Percentiles rank a stretch among this genome's conserved stretches.
phyloP scores from a whole-genome alignment of 2,329 filamentous ascomycete genomes.

The Colletotrichum eremochloae region DNA sequence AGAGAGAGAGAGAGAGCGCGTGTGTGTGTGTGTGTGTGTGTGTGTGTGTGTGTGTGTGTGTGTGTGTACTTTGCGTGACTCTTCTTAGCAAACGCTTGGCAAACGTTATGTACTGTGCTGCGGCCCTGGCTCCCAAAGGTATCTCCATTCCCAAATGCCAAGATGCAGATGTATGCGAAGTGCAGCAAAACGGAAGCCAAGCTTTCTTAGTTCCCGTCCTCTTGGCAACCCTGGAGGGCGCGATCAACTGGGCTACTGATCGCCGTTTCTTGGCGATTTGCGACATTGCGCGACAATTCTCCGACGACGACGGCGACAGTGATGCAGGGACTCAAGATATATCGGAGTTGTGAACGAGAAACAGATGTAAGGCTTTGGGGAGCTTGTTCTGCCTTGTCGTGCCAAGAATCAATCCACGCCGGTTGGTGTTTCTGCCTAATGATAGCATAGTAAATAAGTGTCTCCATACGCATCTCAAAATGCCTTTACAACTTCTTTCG shows the following conservation, averaged over 20 bases:
- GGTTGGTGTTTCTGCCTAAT: not conserved
- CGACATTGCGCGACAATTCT: constrained; percentile 10
- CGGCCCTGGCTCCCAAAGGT: not conserved
- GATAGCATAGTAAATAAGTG: not conserved
- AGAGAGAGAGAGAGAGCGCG: no score
- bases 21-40: no score
- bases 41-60: no score
- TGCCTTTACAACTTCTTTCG: not conserved
- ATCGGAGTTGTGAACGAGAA: not conserved
- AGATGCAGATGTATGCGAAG: not conserved
- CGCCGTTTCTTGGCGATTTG: constrained; percentile 14
- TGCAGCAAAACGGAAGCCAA: not conserved
- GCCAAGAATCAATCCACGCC: not conserved
- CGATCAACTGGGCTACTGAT: not conserved
- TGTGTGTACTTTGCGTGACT: constrained; percentile 6
- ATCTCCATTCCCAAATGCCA: constrained; percentile 4
- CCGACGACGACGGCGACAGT: not conserved
- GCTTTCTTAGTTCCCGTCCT: constrained; percentile 34
- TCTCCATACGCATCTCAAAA: not conserved
- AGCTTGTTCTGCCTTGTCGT: not conserved
- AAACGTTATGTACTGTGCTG: constrained; percentile 9
- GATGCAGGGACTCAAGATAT: not conserved
- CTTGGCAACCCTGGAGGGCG: constrained; percentile 31
- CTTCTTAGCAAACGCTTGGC: constrained; percentile 36
- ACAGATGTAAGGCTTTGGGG: not conserved